Base-by-base conservation (phyloP, 352 stramenopile genomes). In the Pelagophyceae sp. region DNA sequence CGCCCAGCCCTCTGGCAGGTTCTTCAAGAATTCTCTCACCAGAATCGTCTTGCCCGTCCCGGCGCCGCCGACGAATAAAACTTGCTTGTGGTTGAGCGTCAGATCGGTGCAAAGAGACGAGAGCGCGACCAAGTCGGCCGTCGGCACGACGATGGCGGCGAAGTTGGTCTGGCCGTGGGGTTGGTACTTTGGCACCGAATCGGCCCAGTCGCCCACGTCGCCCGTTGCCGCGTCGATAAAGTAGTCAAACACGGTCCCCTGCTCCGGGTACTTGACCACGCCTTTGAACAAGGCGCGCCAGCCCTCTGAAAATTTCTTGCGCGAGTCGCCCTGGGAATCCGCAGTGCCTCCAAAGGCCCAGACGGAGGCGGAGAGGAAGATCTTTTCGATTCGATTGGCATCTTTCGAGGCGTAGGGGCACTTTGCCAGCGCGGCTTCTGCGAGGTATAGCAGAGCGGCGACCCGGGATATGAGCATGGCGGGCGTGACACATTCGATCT, bases 331-430 rank as follows among this genome's bases (percentile, higher is more conserved):
- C 0, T 79, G 80, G 2, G 91, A 89, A 0, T 91, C 90, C 0
- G 97, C 81, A 0, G 90, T 85, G 0, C 91, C 92, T 2, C 91
- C 91, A 75, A 97, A 96, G 0, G 91, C 89, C 92, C 92, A 97
- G 63, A 94, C 94, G 0, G 89, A 84, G 37, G 90, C 94, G 78
- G 94, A 96, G 29, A 96, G 87, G 78, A 97, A 97, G 72, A 97
- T 85, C 5, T 87, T 87, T 76, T 96, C 92, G 35, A 97, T 87
- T 0, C 80, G 80, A 35, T 92, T 89, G 0, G 87, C 89, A 76
- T 93, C 94, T 83, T 94, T 95, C 69, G 91, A 86, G 0, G 61
- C 79, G 50, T 33, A 92, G 85, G 93, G 77, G 3, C 93, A 78
- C 0, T 87, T 86, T 78, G 94, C 88, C 0, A 97, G 83, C 32